Percentiles rank a stretch among this genome's conserved stretches.
These are phyloP conservation scores for Calonectria multiphialidica DNA, from an alignment of 2,329 filamentous ascomycete species.

Conservation along the genomic window DNA sequence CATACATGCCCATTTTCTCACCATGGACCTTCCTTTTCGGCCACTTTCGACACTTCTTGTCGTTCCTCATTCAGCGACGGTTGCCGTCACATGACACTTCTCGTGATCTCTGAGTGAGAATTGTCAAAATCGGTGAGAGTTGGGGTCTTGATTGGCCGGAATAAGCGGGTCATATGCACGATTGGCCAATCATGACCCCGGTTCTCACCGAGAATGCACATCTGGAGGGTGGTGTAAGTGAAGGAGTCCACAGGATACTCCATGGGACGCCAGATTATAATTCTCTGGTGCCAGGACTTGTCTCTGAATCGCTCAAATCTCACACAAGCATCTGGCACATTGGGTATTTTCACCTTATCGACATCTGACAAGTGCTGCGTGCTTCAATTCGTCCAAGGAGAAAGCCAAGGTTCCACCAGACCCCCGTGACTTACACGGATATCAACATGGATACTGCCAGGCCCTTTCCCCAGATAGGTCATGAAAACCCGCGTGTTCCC, in stretches of 20 bases:
- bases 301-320: slow-evolving; percentile 54
- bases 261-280: slow-evolving; percentile 54
- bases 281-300: slow-evolving; percentile 53
- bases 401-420: slow-evolving; percentile 56
- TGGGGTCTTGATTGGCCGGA: slow-evolving; percentile 46
- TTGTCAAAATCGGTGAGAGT: slow-evolving; percentile 48
- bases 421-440: slow-evolving; percentile 56
- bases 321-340: slow-evolving; percentile 54
- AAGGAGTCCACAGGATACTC: slow-evolving; percentile 49
- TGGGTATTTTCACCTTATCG: slow-evolving; percentile 56
- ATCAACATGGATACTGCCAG: slow-evolving; percentile 54
- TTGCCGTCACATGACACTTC: slow-evolving; percentile 37
- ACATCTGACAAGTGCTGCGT: slow-evolving; percentile 51
- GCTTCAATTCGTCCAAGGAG: slow-evolving; percentile 52
- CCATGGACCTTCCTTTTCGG: slow-evolving; percentile 26
- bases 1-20: slow-evolving; percentile 24
- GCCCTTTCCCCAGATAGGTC: slow-evolving; percentile 50
- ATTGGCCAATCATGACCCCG: slow-evolving; percentile 43
- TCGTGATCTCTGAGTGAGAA: slow-evolving; percentile 27
- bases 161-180: slow-evolving; percentile 29
- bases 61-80: slow-evolving; percentile 22
- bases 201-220: slow-evolving; percentile 40
- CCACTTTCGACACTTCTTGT: slow-evolving; percentile 22
- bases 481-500: slow-evolving; percentile 52
- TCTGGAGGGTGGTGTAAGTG: slow-evolving; percentile 54